phyloP scores from a whole-genome alignment of 2,329 filamentous ascomycete genomes.

The Colletotrichum liriopes region DNA sequence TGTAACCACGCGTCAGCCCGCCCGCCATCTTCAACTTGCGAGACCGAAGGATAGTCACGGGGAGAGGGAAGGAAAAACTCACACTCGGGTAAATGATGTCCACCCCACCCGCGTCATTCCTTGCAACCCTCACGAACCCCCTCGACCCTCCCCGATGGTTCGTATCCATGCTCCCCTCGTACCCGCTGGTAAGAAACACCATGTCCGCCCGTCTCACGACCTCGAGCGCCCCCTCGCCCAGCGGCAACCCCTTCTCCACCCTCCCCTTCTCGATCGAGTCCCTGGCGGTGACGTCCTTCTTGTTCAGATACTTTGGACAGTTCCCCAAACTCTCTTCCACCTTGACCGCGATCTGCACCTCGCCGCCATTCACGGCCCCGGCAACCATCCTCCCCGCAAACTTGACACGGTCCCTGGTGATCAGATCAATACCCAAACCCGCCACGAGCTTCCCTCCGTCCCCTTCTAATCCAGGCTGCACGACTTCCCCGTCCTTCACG shows the following conservation, averaged over 20 bases:
- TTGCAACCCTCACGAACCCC: constrained; percentile 81
- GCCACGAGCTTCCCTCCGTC: constrained; percentile 57
- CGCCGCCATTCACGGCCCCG: constrained; percentile 65
- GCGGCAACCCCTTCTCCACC: constrained; percentile 53
- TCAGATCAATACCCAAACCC: constrained; percentile 75
- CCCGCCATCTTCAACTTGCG: not conserved
- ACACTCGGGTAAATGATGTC: constrained; percentile 82
- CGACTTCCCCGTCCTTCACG: constrained; percentile 52
- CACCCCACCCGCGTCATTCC: constrained; percentile 63
- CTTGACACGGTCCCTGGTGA: constrained; percentile 81
- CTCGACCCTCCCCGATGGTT: constrained; percentile 84
- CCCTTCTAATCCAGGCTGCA: constrained; percentile 56
- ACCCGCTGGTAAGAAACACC: constrained; percentile 82
- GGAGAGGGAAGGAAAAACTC: constrained; percentile 44
- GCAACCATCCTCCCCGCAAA: constrained; percentile 79
- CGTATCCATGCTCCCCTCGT: constrained; percentile 82
- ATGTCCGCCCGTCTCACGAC: constrained; percentile 78
- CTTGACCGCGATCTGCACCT: constrained; percentile 73
- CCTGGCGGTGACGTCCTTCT: constrained; percentile 70
- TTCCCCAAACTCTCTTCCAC: constrained; percentile 85
- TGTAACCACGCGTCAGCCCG: constrained; percentile 36
- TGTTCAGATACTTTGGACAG: constrained; percentile 90
- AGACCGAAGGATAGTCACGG: not conserved
- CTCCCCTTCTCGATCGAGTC: constrained; percentile 14
- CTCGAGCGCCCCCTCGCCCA: constrained; percentile 69